Evolutionary conservation across 2,329 filamentous ascomycete genomes (phyloP).

Genomic region (Hirsutella thompsonii): DNA sequence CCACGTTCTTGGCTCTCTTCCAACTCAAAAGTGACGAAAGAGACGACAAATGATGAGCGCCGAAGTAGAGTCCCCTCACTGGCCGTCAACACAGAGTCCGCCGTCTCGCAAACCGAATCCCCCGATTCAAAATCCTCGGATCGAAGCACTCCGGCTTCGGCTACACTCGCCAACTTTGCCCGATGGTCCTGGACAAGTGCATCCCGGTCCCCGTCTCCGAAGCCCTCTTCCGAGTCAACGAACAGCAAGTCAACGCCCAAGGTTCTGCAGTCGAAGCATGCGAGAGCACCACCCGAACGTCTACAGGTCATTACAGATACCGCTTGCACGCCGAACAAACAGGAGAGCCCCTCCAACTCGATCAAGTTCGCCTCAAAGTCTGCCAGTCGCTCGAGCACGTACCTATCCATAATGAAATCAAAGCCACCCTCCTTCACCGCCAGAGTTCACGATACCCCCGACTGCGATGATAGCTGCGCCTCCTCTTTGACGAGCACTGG

Average conservation of each 20-base stretch:
- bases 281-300: slow-evolving; percentile 13
- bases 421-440: slow-evolving; percentile 31
- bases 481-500: slow-evolving; percentile 34
- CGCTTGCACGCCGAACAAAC: slow-evolving; percentile 9
- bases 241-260: slow-evolving; percentile 10
- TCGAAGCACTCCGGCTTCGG: slow-evolving; percentile 23
- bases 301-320: slow-evolving; percentile 14
- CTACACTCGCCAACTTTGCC: slow-evolving; percentile 36
- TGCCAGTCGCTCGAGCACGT: slow-evolving; percentile 30
- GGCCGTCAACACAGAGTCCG: slow-evolving; percentile 10
- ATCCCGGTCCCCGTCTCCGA: slow-evolving; percentile 35
- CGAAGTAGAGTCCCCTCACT: slow-evolving; percentile 14
- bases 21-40: slow-evolving; percentile 26
- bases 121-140: slow-evolving; percentile 10
- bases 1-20: slow-evolving; percentile 38
- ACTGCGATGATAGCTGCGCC: slow-evolving; percentile 29
- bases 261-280: slow-evolving; percentile 11
- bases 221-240: slow-evolving; percentile 15
- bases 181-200: slow-evolving; percentile 37
- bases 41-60: slow-evolving; percentile 9
- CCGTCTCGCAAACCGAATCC: slow-evolving; percentile 1
- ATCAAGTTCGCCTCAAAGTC: slow-evolving; percentile 21
- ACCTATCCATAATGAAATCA: slow-evolving; percentile 34
- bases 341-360: slow-evolving; percentile 18
- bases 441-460: slow-evolving; percentile 22